phyloP scores from a whole-genome alignment of 306 rosid genomes.

The Quercus mongolica region DNA sequence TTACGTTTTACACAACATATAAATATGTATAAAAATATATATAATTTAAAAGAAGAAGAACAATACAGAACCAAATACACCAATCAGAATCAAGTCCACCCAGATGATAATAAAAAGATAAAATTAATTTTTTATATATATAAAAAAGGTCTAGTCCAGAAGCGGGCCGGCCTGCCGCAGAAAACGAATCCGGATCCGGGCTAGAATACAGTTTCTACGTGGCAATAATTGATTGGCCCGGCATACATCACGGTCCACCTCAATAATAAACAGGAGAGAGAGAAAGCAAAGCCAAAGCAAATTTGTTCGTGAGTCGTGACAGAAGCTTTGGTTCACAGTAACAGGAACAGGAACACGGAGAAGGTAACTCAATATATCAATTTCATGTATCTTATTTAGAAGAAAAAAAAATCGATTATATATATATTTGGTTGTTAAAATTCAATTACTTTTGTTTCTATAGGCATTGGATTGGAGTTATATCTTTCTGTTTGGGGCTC shows the following conservation, averaged over 20 bases:
- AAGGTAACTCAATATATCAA: neutral
- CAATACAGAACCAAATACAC: too few species aligned
- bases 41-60: too few species aligned
- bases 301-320: neutral
- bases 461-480: neutral
- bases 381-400: too few species aligned
- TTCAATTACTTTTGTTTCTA: neutral
- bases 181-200: neutral
- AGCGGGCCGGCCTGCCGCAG: neutral
- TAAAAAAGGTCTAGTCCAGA: neutral
- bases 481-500: slow-evolving; percentile 30
- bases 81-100: too few species aligned
- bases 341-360: neutral
- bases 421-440: neutral
- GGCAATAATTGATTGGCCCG: neutral
- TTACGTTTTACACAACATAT: too few species aligned
- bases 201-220: neutral
- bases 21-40: too few species aligned
- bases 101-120: too few species aligned
- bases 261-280: neutral
- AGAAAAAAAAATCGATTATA: too few species aligned
- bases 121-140: too few species aligned
- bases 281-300: too few species aligned
- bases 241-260: neutral
- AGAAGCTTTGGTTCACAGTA: neutral